Percentiles rank a stretch among this genome's conserved stretches.
Evolutionary conservation across 106 monocot species (phyloP).

Genomic region (Triglochin maritima): DNA sequence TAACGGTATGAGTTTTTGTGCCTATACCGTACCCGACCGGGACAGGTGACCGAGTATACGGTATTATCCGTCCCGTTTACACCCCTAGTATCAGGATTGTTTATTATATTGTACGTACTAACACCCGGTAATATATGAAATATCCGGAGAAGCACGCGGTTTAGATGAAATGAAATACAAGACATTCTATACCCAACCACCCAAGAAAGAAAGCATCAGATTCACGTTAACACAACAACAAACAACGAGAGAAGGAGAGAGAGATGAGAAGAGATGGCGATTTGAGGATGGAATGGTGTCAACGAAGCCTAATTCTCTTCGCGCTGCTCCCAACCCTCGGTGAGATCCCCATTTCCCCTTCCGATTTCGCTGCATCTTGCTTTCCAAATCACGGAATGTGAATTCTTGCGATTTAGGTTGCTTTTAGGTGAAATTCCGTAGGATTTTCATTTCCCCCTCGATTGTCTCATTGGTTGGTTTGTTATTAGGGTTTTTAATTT

Average conservation of each 20-base stretch:
- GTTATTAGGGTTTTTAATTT: too few species aligned
- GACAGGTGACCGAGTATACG: too few species aligned
- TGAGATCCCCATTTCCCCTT: neutral
- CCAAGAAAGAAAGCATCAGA: too few species aligned
- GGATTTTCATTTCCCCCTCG: neutral
- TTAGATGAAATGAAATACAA: too few species aligned
- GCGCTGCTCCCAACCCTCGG: neutral
- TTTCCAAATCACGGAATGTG: neutral
- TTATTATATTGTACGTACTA: too few species aligned
- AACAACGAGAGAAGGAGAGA: neutral
- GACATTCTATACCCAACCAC: too few species aligned
- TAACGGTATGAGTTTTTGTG: too few species aligned
- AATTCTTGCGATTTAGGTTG: neutral
- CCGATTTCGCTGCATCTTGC: neutral
- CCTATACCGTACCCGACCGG: too few species aligned
- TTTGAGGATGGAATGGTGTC: neutral
- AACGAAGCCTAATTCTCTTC: neutral
- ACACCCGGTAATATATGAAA: too few species aligned
- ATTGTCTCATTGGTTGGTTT: neutral
- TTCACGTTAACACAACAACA: neutral
- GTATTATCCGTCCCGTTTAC: too few species aligned
- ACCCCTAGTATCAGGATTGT: too few species aligned
- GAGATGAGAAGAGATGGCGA: neutral
- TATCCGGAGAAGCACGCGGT: too few species aligned
- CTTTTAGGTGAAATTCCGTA: neutral